phyloP scores from a whole-genome alignment of 371 early-diverging fungal species.

The Mucor plumbeus region DNA sequence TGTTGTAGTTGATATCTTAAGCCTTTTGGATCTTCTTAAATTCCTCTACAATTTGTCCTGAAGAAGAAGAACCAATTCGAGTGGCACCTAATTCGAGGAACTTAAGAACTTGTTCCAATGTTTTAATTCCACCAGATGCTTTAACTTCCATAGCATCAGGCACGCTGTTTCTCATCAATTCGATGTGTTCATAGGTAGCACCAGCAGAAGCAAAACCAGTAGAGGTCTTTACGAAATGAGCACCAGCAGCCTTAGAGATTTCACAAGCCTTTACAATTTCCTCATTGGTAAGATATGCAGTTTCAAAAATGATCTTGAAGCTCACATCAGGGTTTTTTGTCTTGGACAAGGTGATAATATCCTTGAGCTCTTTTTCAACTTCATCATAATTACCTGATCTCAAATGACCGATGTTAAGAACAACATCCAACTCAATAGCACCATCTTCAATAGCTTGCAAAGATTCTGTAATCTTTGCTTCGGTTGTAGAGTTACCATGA shows the following conservation, averaged over 20 bases:
- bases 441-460: slow-evolving; percentile 63
- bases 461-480: slow-evolving; percentile 63
- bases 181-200: slow-evolving; percentile 59
- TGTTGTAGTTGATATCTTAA: background rate
- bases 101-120: slow-evolving; percentile 62
- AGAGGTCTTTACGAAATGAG: slow-evolving; percentile 73
- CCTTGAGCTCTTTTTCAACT: slow-evolving; percentile 57
- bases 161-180: slow-evolving; percentile 59
- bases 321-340: slow-evolving; percentile 47
- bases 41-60: slow-evolving; percentile 64
- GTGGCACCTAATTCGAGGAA: slow-evolving; percentile 65
- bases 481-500: slow-evolving; percentile 64
- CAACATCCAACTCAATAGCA: slow-evolving; percentile 70
- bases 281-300: slow-evolving; percentile 62
- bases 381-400: slow-evolving; percentile 54
- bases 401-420: slow-evolving; percentile 65
- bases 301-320: slow-evolving; percentile 73
- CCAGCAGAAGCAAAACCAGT: slow-evolving; percentile 70
- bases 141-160: slow-evolving; percentile 59
- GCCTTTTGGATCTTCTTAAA: slow-evolving; percentile 37
- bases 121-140: slow-evolving; percentile 71
- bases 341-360: slow-evolving; percentile 51
- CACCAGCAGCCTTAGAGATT: slow-evolving; percentile 59
- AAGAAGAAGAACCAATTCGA: slow-evolving; percentile 68
- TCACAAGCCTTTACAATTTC: slow-evolving; percentile 62